Conservation (phyloP, 805 yeast genomes). For the Maudiozyma serrabonitensis region DNA sequence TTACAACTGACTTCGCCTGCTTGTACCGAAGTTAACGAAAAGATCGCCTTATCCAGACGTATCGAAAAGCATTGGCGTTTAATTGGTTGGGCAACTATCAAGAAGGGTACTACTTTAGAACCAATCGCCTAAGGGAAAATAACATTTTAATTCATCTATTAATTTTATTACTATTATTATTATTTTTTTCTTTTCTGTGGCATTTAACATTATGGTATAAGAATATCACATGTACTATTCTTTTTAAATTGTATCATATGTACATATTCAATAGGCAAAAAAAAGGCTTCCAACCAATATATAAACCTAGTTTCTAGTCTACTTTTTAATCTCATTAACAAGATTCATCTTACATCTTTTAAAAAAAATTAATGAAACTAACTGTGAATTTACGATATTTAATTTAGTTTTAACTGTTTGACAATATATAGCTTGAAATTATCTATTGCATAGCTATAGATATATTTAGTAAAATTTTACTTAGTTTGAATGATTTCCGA, state of each 20-base stretch:
- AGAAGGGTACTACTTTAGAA: slow-evolving; percentile 84
- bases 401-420: no score
- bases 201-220: neutral
- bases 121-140: slow-evolving; percentile 38
- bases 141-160: neutral
- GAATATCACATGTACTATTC: neutral
- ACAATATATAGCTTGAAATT: no score
- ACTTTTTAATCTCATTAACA: neutral
- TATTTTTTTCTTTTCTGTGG: neutral
- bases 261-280: neutral
- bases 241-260: neutral
- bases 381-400: no score
- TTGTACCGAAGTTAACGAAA: slow-evolving; percentile 95
- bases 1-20: slow-evolving; percentile 94
- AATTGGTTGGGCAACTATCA: slow-evolving; percentile 99
- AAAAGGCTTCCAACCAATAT: neutral
- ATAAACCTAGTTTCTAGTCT: slow-evolving; percentile 1
- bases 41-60: slow-evolving; percentile 97
- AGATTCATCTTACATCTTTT: neutral
- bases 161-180: neutral
- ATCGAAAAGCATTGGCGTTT: slow-evolving; percentile 99
- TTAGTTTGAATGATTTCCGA: neutral
- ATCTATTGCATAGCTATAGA: no score
- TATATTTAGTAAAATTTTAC: neutral
- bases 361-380: no score